Evolutionary conservation across 164 flowering plant species (phyloP).

Genomic region (Aristolochia californica): DNA sequence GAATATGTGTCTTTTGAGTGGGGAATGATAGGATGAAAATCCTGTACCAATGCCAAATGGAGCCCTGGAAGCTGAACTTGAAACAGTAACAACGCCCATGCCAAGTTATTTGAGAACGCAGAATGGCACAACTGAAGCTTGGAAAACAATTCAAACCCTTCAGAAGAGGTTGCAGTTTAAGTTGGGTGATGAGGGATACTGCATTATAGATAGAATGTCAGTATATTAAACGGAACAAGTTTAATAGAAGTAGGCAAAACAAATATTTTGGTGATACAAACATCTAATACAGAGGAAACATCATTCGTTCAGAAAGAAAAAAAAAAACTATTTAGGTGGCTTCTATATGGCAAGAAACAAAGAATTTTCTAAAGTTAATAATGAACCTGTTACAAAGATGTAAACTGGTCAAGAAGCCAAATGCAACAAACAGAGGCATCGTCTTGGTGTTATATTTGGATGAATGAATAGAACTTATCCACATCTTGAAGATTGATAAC

Average conservation of each 20-base stretch:
- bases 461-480: too few relatives aligned
- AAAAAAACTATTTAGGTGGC: too few relatives aligned
- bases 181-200: neutral
- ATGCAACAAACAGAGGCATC: too few relatives aligned
- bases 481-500: too few relatives aligned
- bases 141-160: neutral
- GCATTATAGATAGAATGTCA: neutral
- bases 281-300: neutral
- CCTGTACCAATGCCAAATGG: constrained; percentile 43
- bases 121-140: neutral
- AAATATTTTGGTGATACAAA: neutral
- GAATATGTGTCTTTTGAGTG: constrained; percentile 6
- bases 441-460: too few relatives aligned
- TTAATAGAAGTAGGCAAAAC: neutral
- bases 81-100: constrained; percentile 91
- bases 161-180: neutral
- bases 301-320: too few relatives aligned
- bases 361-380: too few relatives aligned
- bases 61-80: constrained; percentile 65
- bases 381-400: too few relatives aligned
- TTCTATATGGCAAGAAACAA: too few relatives aligned
- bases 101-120: constrained; percentile 20
- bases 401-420: too few relatives aligned
- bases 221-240: neutral
- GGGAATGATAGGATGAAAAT: constrained; percentile 19